These are phyloP conservation scores for Colletotrichum musae DNA, from an alignment of 2,329 filamentous ascomycete species.

Conservation along the genomic window DNA sequence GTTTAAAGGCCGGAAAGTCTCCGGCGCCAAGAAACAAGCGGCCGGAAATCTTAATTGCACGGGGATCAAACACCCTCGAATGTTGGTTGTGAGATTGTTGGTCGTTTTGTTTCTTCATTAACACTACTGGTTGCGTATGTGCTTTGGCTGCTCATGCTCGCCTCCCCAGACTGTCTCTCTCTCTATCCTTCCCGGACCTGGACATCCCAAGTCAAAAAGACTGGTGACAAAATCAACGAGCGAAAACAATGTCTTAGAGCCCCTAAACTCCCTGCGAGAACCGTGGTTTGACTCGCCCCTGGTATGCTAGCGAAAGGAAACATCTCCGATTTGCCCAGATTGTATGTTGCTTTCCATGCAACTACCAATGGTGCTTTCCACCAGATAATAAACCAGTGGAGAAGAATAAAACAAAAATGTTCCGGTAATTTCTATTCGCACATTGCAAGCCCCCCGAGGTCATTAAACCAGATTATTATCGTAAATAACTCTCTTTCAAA, in stretches of 20 bases:
- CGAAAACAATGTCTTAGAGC: not conserved
- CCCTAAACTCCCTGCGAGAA: slow-evolving; percentile 8
- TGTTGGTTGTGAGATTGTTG: not conserved
- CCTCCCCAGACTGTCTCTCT: no score
- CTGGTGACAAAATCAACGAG: not conserved
- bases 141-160: no score
- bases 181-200: not conserved
- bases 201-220: not conserved
- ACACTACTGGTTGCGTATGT: no score
- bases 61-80: not conserved
- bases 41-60: not conserved
- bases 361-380: not conserved
- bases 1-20: not conserved
- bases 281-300: not conserved
- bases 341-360: not conserved
- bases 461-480: not conserved
- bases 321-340: not conserved
- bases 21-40: slow-evolving; percentile 2
- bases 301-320: slow-evolving; percentile 2
- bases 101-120: not conserved
- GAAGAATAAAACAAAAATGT: not conserved
- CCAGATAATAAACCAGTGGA: not conserved
- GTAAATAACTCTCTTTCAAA: not conserved
- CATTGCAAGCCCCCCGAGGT: not conserved
- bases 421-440: slow-evolving; percentile 1